phyloP scores from a whole-genome alignment of 176 grass and related monocot species.

The Saccharum officinarum region DNA sequence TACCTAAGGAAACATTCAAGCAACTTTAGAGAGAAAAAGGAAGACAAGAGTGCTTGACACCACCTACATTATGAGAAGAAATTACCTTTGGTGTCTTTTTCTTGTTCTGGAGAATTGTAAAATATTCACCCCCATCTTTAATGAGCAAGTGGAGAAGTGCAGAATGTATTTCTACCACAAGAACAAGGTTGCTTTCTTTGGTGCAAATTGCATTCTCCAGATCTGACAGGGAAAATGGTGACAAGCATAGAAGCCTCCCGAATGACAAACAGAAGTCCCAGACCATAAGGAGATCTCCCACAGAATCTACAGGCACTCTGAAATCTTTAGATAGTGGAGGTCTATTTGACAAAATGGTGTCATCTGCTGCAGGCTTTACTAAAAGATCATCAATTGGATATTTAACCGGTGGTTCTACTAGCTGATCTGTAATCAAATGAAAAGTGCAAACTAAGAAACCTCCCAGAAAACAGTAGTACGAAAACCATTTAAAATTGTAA shows the following conservation, averaged over 20 bases:
- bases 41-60: neutral
- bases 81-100: constrained; percentile 71
- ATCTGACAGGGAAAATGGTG: constrained; percentile 79
- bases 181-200: constrained; percentile 74
- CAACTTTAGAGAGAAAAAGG: neutral
- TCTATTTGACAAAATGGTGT: constrained; percentile 54
- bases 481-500: constrained; percentile 26
- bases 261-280: constrained; percentile 87
- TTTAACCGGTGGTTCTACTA: constrained; percentile 27
- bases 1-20: constrained; percentile 51
- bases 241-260: constrained; percentile 66
- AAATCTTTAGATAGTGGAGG: constrained; percentile 61
- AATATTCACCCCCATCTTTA: constrained; percentile 71
- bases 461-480: neutral
- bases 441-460: constrained; percentile 27
- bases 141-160: constrained; percentile 72
- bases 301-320: constrained; percentile 69
- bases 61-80: constrained; percentile 2
- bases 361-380: constrained; percentile 52
- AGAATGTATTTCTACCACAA: constrained; percentile 73
- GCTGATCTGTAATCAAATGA: constrained; percentile 47
- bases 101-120: constrained; percentile 52
- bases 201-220: constrained; percentile 86
- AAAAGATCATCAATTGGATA: constrained; percentile 93
- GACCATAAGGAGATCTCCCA: constrained; percentile 82